A percentile compares a stretch with the other conserved stretches of the same genome.
phyloP scores from a whole-genome alignment of 345 rosid species.

The Hibiscus syriacus region DNA sequence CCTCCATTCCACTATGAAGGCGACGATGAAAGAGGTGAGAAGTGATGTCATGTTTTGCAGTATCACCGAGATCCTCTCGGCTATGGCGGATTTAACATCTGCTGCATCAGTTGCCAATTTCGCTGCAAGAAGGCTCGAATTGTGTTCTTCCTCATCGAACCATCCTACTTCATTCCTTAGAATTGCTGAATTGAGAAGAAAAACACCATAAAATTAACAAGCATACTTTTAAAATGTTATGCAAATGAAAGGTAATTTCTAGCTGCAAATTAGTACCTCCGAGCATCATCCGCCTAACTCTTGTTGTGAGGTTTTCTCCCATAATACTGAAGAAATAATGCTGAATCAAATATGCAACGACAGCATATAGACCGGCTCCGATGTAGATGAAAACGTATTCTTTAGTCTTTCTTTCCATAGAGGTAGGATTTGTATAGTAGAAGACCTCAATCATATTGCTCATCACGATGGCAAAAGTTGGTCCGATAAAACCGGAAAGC shows the following conservation, averaged over 20 bases:
- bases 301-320: conserved; percentile 99
- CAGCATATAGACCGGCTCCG: conserved; percentile 94
- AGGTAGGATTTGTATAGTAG: conserved; percentile 73
- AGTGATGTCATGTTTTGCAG: conserved; percentile 98
- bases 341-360: conserved; percentile 91
- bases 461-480: conserved; percentile 95
- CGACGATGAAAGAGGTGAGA: conserved; percentile 93
- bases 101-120: conserved; percentile 89
- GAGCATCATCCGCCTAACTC: conserved; percentile 99
- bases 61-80: conserved; percentile 94
- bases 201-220: conserved; percentile 7
- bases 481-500: conserved; percentile 91
- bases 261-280: conserved; percentile 47
- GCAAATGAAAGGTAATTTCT: not conserved
- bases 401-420: conserved; percentile 95
- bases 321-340: conserved; percentile 99
- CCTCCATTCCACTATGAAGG: conserved; percentile 98
- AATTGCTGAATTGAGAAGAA: conserved; percentile 47
- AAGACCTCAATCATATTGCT: conserved; percentile 98
- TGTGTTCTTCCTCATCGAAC: conserved; percentile 98
- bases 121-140: conserved; percentile 88
- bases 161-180: conserved; percentile 98
- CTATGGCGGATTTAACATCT: conserved; percentile 92
- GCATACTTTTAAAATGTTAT: not conserved
- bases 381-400: conserved; percentile 97